These are phyloP conservation scores for Epicoccum nigrum DNA, from an alignment of 2,329 filamentous ascomycete genomes.

Conservation along the genomic window DNA sequence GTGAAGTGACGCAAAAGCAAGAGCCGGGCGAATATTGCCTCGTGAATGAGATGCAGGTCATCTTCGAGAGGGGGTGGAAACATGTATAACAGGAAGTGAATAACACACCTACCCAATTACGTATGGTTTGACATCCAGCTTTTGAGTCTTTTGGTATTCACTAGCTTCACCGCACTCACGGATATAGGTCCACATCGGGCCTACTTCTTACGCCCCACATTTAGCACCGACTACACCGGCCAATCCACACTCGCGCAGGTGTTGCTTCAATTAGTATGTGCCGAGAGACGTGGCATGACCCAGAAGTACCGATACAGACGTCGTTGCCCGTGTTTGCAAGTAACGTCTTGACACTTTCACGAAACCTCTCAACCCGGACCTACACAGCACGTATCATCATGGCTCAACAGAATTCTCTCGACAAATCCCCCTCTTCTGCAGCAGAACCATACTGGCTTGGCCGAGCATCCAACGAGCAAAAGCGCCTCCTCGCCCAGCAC, in stretches of 20 bases:
- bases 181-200: not conserved
- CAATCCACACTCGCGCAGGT: slow-evolving; percentile 3
- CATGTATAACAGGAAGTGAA: slow-evolving; percentile 34
- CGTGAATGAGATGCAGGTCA: slow-evolving; percentile 50
- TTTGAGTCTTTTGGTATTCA: no score
- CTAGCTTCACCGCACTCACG: no score
- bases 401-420: not conserved
- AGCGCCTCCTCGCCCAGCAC: slow-evolving; percentile 38
- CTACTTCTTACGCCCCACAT: slow-evolving; percentile 5
- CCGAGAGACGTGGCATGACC: slow-evolving; percentile 4
- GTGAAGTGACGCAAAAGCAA: slow-evolving; percentile 3
- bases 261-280: slow-evolving; percentile 11
- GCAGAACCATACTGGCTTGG: slow-evolving; percentile 39
- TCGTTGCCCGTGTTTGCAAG: not conserved
- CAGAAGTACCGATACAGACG: not conserved
- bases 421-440: not conserved
- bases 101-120: not conserved
- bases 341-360: not conserved
- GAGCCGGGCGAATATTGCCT: slow-evolving; percentile 44
- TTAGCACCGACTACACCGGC: slow-evolving; percentile 3
- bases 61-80: slow-evolving; percentile 45
- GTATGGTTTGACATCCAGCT: no score
- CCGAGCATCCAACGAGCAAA: slow-evolving; percentile 33
- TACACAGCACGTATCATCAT: not conserved
- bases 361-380: not conserved